phyloP scores from a whole-genome alignment of 2,329 filamentous ascomycete genomes.

The Emergomyces pasteurianus region DNA sequence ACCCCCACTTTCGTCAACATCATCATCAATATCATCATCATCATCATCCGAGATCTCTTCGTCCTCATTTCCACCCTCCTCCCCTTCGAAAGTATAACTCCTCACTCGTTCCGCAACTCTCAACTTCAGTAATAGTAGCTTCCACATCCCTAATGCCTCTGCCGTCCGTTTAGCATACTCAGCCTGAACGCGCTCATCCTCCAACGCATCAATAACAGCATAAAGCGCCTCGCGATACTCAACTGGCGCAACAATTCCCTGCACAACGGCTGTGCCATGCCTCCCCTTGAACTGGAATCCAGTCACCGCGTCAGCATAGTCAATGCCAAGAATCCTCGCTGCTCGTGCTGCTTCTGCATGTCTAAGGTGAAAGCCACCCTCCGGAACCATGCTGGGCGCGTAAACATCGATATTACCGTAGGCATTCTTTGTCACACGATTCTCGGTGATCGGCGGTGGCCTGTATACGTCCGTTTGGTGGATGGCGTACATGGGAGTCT shows the following conservation, averaged over 20 bases:
- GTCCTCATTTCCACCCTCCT: conserved; percentile 25
- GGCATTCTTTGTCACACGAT: conserved; percentile 52
- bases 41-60: conserved; percentile 20
- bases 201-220: conserved; percentile 55
- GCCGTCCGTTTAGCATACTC: conserved; percentile 44
- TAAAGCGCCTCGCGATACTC: conserved; percentile 62
- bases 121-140: conserved; percentile 49
- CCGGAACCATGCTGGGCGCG: conserved; percentile 51
- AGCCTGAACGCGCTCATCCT: conserved; percentile 51
- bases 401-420: conserved; percentile 55
- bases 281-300: conserved; percentile 82
- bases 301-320: conserved; percentile 80
- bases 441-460: conserved; percentile 62
- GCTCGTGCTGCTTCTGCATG: conserved; percentile 54
- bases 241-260: conserved; percentile 62
- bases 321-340: conserved; percentile 62
- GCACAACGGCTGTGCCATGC: conserved; percentile 70
- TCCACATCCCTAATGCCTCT: conserved; percentile 45
- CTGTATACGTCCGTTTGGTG: conserved; percentile 59
- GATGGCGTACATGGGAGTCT: conserved; percentile 48
- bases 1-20: conserved; percentile 23
- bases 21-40: conserved; percentile 15
- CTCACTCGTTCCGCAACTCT: conserved; percentile 63
- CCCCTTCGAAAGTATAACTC: conserved; percentile 34
- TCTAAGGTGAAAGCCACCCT: conserved; percentile 46